Base-by-base conservation (phyloP, 257 asterid genomes). In the Eustoma russellianum region DNA sequence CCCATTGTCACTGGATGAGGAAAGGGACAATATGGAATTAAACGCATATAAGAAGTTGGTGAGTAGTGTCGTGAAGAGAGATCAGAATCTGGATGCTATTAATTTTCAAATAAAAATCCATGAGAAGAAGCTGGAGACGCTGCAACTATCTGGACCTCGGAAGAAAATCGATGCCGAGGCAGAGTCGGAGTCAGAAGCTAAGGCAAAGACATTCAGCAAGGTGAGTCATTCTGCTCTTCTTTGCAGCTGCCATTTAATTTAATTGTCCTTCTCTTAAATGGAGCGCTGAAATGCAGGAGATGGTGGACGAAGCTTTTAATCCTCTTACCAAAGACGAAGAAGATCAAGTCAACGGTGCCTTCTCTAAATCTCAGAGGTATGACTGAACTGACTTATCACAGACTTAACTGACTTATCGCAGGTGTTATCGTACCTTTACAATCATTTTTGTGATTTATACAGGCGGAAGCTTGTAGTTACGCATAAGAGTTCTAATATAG, bases 401-500 rank as follows among this genome's bases (percentile, higher is more conserved):
- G n/a, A n/a, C n/a, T n/a, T n/a, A n/a, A n/a, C n/a, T n/a, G n/a
- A n/a, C n/a, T n/a, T n/a, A n/a, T n/a, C n/a, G n/a, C n/a, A 11
- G 9, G 12, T 38, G 2, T 38, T 11, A 38, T 8, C 43, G 1
- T 11, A 38, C 12, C 11, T 38, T 38, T 38, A 38, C 43, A 9
- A 11, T 38, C 12, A 38, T 71, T 66, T 44, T 55, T 30, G 53
- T 16, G 49, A 38, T 16, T 57, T 54, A 40, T 66, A 54, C 73
- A 88, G 99, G 86, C 64, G 75, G 60, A 76, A 46, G 50, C 55
- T 76, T 65, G 55, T 92, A 82, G 93, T 61, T 46, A 59, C 67
- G 55, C 99, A 88, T 72, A 61, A 67, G 40, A 74, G 62, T 52
- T 81, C 99, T 13, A 78, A 79, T 68, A 85, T 92, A 66, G 94